phyloP scores from a whole-genome alignment of 352 stramenopile genomes.

The Sclerospora graminicola region DNA sequence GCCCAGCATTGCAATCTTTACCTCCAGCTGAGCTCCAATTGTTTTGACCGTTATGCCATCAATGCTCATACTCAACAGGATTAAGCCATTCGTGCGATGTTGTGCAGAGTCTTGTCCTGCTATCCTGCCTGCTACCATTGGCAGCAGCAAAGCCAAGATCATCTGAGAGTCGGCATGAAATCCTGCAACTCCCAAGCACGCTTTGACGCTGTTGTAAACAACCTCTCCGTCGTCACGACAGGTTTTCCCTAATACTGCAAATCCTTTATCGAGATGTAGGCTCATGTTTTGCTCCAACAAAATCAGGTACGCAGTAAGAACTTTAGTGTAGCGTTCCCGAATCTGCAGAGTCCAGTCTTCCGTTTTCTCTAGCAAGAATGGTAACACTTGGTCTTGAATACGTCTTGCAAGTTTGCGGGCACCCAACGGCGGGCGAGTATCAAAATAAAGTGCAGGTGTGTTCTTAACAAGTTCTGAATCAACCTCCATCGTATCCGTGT shows the following conservation, averaged over 20 bases:
- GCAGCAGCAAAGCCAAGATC: constrained; percentile 61
- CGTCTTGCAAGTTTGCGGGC: constrained; percentile 38
- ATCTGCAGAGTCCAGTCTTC: constrained; percentile 76
- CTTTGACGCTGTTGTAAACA: constrained; percentile 51
- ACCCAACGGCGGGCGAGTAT: constrained; percentile 29
- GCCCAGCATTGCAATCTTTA: constrained; percentile 7
- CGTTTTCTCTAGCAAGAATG: constrained; percentile 54
- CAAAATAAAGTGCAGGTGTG: constrained; percentile 39
- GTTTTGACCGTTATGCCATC: constrained; percentile 59
- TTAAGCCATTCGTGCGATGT: constrained; percentile 69
- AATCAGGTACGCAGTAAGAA: constrained; percentile 58
- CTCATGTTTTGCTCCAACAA: constrained; percentile 62
- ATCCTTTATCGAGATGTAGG: constrained; percentile 60
- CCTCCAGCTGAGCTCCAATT: constrained; percentile 50
- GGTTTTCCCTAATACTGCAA: constrained; percentile 55
- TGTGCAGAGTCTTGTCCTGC: constrained; percentile 67
- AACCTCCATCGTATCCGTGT: constrained; percentile 31
- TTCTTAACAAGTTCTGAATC: constrained; percentile 12
- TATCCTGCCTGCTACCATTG: constrained; percentile 54
- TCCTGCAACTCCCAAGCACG: constrained; percentile 52
- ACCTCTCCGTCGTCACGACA: constrained; percentile 64
- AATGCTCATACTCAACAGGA: constrained; percentile 72
- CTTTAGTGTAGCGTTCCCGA: constrained; percentile 57
- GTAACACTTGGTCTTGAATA: constrained; percentile 37
- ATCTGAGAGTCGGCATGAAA: constrained; percentile 64